A percentile compares a stretch with the other conserved stretches of the same genome.
phyloP scores from a whole-genome alignment of 2,329 filamentous ascomycete genomes.

The Microcyclospora tardicrescens region DNA sequence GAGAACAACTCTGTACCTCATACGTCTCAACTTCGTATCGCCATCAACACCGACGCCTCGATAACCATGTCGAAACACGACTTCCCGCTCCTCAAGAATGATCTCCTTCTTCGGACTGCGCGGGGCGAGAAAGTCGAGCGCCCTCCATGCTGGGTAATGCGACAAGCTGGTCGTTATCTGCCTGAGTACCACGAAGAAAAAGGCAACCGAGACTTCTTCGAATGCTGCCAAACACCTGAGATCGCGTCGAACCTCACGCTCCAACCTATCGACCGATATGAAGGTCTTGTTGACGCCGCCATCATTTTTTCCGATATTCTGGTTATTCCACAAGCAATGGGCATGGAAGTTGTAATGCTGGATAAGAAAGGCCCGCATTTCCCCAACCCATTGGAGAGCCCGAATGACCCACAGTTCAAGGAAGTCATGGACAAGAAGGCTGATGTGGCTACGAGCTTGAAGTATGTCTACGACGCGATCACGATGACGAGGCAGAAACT shows the following conservation, averaged over 20 bases:
- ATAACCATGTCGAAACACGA: conserved; percentile 18
- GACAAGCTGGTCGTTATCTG: conserved; percentile 94
- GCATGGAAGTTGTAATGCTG: conserved; percentile 97
- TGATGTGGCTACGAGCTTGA: conserved; percentile 72
- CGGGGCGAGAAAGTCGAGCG: conserved; percentile 83
- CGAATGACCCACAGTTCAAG: conserved; percentile 71
- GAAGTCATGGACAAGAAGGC: conserved; percentile 64
- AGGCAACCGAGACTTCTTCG: conserved; percentile 84
- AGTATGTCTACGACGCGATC: conserved; percentile 93
- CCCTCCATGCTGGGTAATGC: conserved; percentile 97
- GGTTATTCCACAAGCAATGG: conserved; percentile 93
- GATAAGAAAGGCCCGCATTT: conserved; percentile 96
- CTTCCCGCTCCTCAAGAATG: conserved; percentile 82
- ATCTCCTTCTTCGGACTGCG: conserved; percentile 79
- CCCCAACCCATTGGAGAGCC: conserved; percentile 65
- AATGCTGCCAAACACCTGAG: conserved; percentile 87
- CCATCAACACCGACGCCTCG: too few relatives aligned
- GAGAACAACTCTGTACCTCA: too few relatives aligned
- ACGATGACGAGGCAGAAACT: conserved; percentile 82
- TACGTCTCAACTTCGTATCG: too few relatives aligned
- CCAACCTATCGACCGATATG: conserved; percentile 86
- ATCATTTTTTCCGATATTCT: conserved; percentile 99
- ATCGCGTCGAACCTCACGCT: conserved; percentile 87
- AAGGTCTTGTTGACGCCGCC: conserved; percentile 81
- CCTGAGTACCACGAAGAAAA: conserved; percentile 97